Base-by-base conservation (phyloP, 139 green algal species). In the Picochlorum sp. region DNA sequence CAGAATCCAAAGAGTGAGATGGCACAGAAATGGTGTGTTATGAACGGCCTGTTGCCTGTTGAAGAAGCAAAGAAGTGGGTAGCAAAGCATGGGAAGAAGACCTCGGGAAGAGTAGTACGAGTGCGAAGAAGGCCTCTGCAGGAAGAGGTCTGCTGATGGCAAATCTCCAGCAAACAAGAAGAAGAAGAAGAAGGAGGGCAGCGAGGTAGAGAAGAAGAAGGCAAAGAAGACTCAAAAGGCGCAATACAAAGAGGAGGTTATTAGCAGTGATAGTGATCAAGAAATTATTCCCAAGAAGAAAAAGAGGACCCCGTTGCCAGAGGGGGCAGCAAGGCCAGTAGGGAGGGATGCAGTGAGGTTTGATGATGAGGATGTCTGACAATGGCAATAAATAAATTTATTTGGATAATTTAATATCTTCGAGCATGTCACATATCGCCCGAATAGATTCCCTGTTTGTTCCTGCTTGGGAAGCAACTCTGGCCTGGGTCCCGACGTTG, bases 1-100 rank as follows among this genome's bases (percentile, higher is more conserved):
- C 83, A 94, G 76, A 66, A 69, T 41, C 81, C 86, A 4, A 75
- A 85, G 14, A 91, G 82, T 52, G 73, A 83, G 0, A 90, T 94
- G 78, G 86, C 86, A 1, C 67, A 62, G 16, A 84, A 82, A 49
- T 94, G 83, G 85, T 89, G 57, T 28, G 68, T 32, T 45, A 57
- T 65, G 38, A 32, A 82, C 55, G 84, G 86, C 6, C 61, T 92
- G 67, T 71, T 91, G 56, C 59, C 76, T 0, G 54, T 23, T 4
- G 78, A 86, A n/a, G 73, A 86, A 45, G 84, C 81, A 21, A 71
- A 85, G 61, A 63, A 66, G 28, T 74, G 77, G 45, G 57, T 80
- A 49, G 32, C 32, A 4, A 54, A 79, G 60, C 50, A 72, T 52
- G 32, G 28, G 14, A 23, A 24, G 16, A 56, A 67, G 54, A 67